Evolutionary conservation across 108 stramenopile species (phyloP).

Genomic region (Nannochloropsis oceanica): DNA sequence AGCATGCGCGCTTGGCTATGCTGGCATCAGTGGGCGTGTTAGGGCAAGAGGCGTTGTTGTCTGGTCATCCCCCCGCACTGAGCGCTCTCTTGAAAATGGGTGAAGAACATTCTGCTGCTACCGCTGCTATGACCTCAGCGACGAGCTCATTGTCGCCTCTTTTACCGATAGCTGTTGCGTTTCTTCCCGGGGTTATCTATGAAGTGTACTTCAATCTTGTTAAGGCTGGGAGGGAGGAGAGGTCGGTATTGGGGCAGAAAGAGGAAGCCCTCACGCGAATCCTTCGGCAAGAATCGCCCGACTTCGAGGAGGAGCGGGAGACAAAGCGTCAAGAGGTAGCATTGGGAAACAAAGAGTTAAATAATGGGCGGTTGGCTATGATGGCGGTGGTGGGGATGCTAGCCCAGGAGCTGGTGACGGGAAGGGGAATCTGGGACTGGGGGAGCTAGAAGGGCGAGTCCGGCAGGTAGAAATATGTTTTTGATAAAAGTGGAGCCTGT

Average conservation of each 20-base stretch:
- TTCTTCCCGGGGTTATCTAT: background rate
- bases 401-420: background rate
- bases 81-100: background rate
- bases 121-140: no score
- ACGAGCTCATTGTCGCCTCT: background rate
- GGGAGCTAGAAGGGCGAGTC: no score
- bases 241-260: background rate
- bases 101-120: no score
- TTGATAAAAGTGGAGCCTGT: no score
- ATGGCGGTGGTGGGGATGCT: background rate
- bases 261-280: background rate
- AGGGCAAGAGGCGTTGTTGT: slow-evolving; percentile 15
- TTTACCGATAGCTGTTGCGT: background rate
- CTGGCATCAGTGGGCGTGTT: slow-evolving; percentile 42
- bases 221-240: background rate
- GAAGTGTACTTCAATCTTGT: background rate
- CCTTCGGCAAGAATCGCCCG: background rate
- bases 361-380: background rate
- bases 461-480: no score
- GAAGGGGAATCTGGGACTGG: background rate
- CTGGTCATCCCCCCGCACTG: background rate
- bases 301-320: background rate
- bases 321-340: background rate
- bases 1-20: slow-evolving; percentile 55
- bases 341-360: background rate